Percentiles rank a stretch among this genome's conserved stretches.
phyloP scores from a whole-genome alignment of 352 stramenopile genomes.

The Pythium pyrilobum region DNA sequence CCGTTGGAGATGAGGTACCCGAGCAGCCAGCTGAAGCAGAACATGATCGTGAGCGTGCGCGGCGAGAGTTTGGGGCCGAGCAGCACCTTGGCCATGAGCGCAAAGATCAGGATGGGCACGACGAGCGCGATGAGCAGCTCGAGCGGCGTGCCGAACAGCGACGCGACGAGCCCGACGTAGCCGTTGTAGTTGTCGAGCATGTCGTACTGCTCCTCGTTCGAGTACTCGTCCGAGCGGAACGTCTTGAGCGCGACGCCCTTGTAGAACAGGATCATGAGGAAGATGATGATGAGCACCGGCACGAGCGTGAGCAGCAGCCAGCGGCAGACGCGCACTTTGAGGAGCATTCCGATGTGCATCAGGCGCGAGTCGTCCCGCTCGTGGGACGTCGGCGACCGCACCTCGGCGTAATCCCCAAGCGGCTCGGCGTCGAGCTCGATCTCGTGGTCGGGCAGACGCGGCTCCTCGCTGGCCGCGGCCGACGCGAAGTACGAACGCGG shows the following conservation, averaged over 20 bases:
- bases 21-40: conserved; percentile 4
- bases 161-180: conserved; percentile 17
- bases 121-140: conserved; percentile 14
- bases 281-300: conserved; percentile 6
- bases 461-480: neutral
- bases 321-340: conserved; percentile 9
- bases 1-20: conserved; percentile 18
- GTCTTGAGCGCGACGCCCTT: conserved; percentile 13
- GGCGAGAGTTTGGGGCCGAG: conserved; percentile 1
- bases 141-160: conserved; percentile 14
- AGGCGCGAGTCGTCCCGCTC: neutral
- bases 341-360: conserved; percentile 2
- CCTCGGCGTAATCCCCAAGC: conserved; percentile 1
- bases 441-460: neutral
- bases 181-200: conserved; percentile 24
- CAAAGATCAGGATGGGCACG: conserved; percentile 10
- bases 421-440: neutral
- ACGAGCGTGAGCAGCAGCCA: conserved; percentile 12
- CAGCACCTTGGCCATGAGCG: conserved; percentile 1
- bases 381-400: conserved; percentile 8
- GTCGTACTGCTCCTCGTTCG: conserved; percentile 6
- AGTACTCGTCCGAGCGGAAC: conserved; percentile 4
- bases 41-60: neutral
- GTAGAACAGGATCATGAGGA: conserved; percentile 13
- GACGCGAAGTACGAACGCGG: conserved; percentile 6